Conservation (phyloP, 2,329 filamentous ascomycete genomes). For the Atkinsonella hypoxylon region DNA sequence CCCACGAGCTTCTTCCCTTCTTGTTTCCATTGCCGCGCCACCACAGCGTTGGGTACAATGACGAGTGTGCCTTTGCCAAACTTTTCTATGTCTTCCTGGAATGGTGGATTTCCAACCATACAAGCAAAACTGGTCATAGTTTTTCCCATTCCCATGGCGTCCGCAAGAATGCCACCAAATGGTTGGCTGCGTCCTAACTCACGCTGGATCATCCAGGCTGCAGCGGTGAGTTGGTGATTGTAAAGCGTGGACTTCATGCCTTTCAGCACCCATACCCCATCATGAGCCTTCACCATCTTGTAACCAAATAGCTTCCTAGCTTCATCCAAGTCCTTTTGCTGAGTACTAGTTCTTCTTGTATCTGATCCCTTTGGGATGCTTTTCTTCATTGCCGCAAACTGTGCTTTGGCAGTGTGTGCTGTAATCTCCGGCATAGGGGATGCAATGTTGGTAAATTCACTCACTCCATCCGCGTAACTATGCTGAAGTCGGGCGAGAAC, state of each 20-base stretch:
- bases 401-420: slow-evolving; percentile 1
- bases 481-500: background rate
- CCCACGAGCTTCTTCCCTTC: slow-evolving; percentile 17
- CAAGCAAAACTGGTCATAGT: slow-evolving; percentile 67
- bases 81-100: slow-evolving; percentile 20
- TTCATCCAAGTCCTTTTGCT: slow-evolving; percentile 9
- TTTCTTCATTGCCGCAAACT: slow-evolving; percentile 2
- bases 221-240: slow-evolving; percentile 37
- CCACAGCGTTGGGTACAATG: slow-evolving; percentile 15
- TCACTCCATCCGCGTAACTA: background rate
- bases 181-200: slow-evolving; percentile 27
- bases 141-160: slow-evolving; percentile 55
- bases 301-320: slow-evolving; percentile 11
- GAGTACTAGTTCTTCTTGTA: slow-evolving; percentile 5
- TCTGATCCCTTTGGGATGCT: slow-evolving; percentile 10
- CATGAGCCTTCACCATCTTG: slow-evolving; percentile 2
- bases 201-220: slow-evolving; percentile 40
- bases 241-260: slow-evolving; percentile 10
- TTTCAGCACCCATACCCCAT: slow-evolving; percentile 9
- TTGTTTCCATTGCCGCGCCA: slow-evolving; percentile 17
- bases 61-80: slow-evolving; percentile 26
- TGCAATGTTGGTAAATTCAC: background rate
- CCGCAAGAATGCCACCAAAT: slow-evolving; percentile 50
- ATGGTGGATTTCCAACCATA: slow-evolving; percentile 46
- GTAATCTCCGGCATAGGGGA: background rate